phyloP scores from a whole-genome alignment of 2,329 filamentous ascomycete species.

The Fusarium ambrosium region DNA sequence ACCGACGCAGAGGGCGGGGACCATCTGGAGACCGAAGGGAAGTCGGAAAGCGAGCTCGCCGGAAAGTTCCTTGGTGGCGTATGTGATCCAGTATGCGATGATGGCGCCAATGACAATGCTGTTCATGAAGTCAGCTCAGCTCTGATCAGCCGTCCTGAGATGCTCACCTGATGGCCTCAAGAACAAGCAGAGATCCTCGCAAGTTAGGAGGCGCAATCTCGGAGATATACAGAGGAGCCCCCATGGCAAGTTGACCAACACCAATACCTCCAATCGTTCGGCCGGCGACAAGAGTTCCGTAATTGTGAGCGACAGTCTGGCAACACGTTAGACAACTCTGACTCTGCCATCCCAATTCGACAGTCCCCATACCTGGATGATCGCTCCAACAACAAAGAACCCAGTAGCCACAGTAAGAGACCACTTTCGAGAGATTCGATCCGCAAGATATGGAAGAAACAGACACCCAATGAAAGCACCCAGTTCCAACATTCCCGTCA shows the following conservation, averaged over 20 bases:
- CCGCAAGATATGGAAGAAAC: conserved; percentile 54
- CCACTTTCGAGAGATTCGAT: conserved; percentile 59
- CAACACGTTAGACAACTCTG: not conserved
- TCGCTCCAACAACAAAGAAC: conserved; percentile 48
- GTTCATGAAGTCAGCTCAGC: not conserved
- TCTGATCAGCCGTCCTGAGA: rapidly evolving
- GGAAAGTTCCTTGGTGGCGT: conserved; percentile 60
- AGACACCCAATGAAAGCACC: conserved; percentile 55
- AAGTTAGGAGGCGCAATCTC: conserved; percentile 1
- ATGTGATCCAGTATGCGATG: conserved; percentile 67
- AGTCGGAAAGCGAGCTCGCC: conserved; percentile 60
- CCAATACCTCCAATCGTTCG: conserved; percentile 1
- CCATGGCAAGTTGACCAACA: not conserved
- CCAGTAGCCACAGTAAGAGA: conserved; percentile 54
- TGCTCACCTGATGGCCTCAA: not conserved
- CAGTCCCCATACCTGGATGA: not conserved
- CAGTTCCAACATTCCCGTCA: conserved; percentile 59
- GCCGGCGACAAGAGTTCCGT: not conserved
- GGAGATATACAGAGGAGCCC: not conserved
- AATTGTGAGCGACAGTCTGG: not conserved
- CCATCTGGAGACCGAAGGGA: conserved; percentile 60
- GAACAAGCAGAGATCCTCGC: not conserved
- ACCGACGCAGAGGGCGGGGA: conserved; percentile 43
- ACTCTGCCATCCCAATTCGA: too few species aligned
- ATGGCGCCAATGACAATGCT: conserved; percentile 55